Base-by-base conservation (phyloP, 2,329 filamentous ascomycete genomes). In the Diaporthe citriasiana region DNA sequence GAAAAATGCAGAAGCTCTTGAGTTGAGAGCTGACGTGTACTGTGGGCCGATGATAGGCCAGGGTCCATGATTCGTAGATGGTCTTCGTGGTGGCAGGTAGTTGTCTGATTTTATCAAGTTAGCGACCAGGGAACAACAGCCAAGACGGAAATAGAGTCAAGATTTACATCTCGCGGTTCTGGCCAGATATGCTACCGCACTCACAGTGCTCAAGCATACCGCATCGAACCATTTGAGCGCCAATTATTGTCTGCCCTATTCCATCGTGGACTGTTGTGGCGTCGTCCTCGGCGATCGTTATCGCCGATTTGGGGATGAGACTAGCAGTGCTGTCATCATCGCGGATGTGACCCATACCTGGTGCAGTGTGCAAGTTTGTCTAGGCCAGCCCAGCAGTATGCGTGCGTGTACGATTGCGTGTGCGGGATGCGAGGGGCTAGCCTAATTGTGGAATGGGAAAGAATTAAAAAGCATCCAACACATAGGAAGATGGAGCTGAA, bases 21-120 rank as follows among this genome's bases (percentile, higher is more conserved):
- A 38, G 22, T 13, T 50, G 42, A 25, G 60, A 35, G 13, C 7
- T 35, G 35, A 45, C 15, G 4, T 56, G n/a, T 9, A 33, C 25
- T n/a, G n/a, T 45, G 27, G 66, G 66, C 10, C 35, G 50, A 45
- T 70, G 50, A 25, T 70, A 70, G 1, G 51, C n/a, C 13, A 70
- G 27, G 13, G 66, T 70, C 66, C 66, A 70, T 25, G 66, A 40
- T 30, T 70, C 66, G 4, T 57, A 57, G 33, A 57, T 70, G 2
- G 66, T 56, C 25, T 57, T 57, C 4, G 51, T 55, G 9, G 51
- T 57, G n/a, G 66, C 50, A 19, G 66, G 66, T 25, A 70, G 66
- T 42, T 70, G 66, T 45, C 66, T 70, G 38, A 12, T 50, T 15
- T 25, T 10, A 25, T 15, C 13, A 22, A 27, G 66, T 57, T 55